These are phyloP conservation scores for Durotheca rogersii DNA, from an alignment of 495 filamentous ascomycete genomes.

Conservation along the genomic window DNA sequence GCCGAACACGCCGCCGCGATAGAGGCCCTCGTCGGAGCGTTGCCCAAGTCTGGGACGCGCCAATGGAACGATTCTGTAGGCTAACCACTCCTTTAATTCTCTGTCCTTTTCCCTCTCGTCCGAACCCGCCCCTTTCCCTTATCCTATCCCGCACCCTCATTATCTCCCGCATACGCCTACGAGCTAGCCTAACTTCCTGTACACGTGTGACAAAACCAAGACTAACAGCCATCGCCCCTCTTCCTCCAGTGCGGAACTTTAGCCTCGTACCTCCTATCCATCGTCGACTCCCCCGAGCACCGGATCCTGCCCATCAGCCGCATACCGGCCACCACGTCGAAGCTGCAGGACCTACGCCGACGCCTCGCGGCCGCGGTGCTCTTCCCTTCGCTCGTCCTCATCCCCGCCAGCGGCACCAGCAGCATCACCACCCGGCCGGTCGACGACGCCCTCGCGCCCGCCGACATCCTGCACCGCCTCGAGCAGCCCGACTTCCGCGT, in stretches of 20 bases:
- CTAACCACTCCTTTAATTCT: neutral
- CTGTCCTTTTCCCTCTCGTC: no score
- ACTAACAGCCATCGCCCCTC: conserved; percentile 7
- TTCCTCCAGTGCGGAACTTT: conserved; percentile 53
- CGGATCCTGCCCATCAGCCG: conserved; percentile 61
- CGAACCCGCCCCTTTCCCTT: neutral
- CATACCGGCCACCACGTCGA: conserved; percentile 54
- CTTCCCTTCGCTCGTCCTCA: conserved; percentile 39
- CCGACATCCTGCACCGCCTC: conserved; percentile 53
- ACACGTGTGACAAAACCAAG: conserved; percentile 1
- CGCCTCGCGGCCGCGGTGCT: conserved; percentile 74
- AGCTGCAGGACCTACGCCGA: conserved; percentile 62
- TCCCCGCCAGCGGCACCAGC: no score
- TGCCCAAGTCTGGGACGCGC: conserved; percentile 13
- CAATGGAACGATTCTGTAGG: conserved; percentile 36
- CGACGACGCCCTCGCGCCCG: conserved; percentile 52
- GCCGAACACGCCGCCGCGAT: conserved; percentile 35
- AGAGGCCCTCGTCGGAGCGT: conserved; percentile 21
- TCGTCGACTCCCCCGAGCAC: conserved; percentile 51
- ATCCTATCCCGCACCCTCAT: neutral
- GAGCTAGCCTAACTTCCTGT: no score
- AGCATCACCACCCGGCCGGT: no score
- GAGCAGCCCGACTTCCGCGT: conserved; percentile 44
- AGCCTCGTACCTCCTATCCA: conserved; percentile 52
- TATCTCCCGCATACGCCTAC: neutral